Evolutionary conservation across 2,329 filamentous ascomycete genomes (phyloP), one percentile per base, ranked within the genome.

Genomic region (Capronia epimyces): DNA sequence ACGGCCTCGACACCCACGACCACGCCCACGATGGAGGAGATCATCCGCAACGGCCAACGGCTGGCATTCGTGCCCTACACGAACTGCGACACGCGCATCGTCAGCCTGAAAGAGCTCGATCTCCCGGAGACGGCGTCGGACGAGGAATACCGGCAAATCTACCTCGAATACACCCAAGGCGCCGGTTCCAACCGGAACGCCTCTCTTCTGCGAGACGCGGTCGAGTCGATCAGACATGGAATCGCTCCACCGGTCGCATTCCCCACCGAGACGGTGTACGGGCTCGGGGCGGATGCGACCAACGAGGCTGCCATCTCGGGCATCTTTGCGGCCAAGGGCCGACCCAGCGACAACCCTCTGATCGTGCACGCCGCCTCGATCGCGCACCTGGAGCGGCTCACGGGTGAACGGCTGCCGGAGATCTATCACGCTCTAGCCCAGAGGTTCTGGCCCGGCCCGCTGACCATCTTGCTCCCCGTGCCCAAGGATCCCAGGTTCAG

Each of bases 251-350:
- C 93, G 3, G 89, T 98, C 42, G 93, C 88, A 1, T 98, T 98
- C 66, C 93, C 93, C 0, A 98, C 93, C 0, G 93, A 98, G 71
- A 98, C 93, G 0, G 93, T 98, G 0, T 98, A 98, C 66, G 93
- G 93, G 0, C 78, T 98, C 6, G 93, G 89, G n/a, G 93, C 93
- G 12, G 93, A 97, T 71, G 93, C 93, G 9, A 97, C 90, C 21
- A 81, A 89, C 62, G 89, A 84, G 63, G 75, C 73, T 20, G 86
- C 91, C 1, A 91, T 97, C 5, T 82, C 79, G 64, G 90, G 89
- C n/a, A 98, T 98, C 60, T 98, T 93, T 68, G 77, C 81, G 18
- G 89, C 88, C 46, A 98, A 98, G 71, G 86, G 89, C 49, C 75
- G 93, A 49, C 93, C 93, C 2, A 86, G 86, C 5, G 93, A 98